Evolutionary conservation across 257 asterid genomes (phyloP).

Genomic region (Anisodus acutangulus): DNA sequence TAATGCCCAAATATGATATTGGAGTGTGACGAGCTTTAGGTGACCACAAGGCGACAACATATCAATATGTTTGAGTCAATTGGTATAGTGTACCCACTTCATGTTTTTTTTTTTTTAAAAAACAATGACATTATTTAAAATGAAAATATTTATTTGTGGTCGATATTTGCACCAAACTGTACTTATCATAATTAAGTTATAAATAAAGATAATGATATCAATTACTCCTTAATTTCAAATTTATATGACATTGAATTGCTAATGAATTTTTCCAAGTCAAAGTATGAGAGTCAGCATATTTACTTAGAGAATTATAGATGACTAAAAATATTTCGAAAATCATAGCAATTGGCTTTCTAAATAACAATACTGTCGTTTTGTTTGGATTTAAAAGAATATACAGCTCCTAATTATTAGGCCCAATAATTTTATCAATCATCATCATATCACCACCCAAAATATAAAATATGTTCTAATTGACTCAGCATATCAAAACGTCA

Average conservation of each 20-base stretch:
- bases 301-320: neutral
- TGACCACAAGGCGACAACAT: neutral
- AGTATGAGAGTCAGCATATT: neutral
- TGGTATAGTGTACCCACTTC: neutral
- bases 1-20: neutral
- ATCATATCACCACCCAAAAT: slow-evolving; percentile 19
- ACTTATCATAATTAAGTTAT: neutral
- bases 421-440: neutral
- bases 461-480: slow-evolving; percentile 9
- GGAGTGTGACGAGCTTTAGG: neutral
- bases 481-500: neutral
- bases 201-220: neutral
- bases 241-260: no score
- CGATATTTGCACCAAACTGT: neutral
- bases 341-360: neutral
- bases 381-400: neutral
- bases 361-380: neutral
- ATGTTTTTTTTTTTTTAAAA: neutral
- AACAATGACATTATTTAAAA: neutral
- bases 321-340: neutral
- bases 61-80: neutral
- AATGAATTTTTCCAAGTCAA: neutral
- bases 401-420: neutral
- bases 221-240: neutral
- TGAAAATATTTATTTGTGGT: neutral